These are phyloP conservation scores for Paracoccidioides lutzii DNA, from an alignment of 2,329 filamentous ascomycete species.

Conservation along the genomic window DNA sequence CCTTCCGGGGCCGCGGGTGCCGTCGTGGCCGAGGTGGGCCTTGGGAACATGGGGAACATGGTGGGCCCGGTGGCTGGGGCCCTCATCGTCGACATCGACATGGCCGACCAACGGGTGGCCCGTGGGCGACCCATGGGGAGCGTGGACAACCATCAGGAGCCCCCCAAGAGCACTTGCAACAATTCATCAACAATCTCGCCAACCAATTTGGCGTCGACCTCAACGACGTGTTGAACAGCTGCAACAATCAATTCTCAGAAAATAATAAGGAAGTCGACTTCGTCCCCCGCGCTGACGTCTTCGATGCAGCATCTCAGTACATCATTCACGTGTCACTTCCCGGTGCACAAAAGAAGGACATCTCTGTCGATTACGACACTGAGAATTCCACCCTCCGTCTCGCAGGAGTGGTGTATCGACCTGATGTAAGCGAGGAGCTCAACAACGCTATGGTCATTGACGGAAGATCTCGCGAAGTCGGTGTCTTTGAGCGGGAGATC, in stretches of 20 bases:
- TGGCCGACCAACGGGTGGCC: not conserved
- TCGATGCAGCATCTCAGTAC: slow-evolving; percentile 53
- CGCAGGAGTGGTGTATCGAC: slow-evolving; percentile 59
- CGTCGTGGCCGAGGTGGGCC: slow-evolving; percentile 1
- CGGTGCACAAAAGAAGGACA: slow-evolving; percentile 65
- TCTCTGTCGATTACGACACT: slow-evolving; percentile 63
- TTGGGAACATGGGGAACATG: not conserved
- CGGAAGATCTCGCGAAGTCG: slow-evolving; percentile 63
- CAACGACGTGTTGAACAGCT: slow-evolving; percentile 10
- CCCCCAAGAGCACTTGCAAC: not conserved
- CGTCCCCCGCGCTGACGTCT: slow-evolving; percentile 46
- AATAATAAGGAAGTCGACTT: slow-evolving; percentile 23
- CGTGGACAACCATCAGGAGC: not conserved
- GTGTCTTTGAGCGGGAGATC: slow-evolving; percentile 60
- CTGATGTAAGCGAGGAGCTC: slow-evolving; percentile 56
- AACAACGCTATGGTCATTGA: slow-evolving; percentile 49
- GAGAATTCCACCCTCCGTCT: slow-evolving; percentile 54
- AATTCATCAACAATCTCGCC: slow-evolving; percentile 11
- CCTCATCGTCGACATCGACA: not conserved
- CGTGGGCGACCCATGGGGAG: not conserved
- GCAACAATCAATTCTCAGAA: slow-evolving; percentile 4
- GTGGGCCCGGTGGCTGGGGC: not conserved
- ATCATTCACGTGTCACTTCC: slow-evolving; percentile 62
- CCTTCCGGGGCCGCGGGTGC: slow-evolving; percentile 1
- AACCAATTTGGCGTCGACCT: slow-evolving; percentile 21